A percentile compares a stretch with the other conserved stretches of the same genome.
These are phyloP conservation scores for Rugonectria rugulosa DNA, from an alignment of 2,329 filamentous ascomycete genomes.

Conservation along the genomic window DNA sequence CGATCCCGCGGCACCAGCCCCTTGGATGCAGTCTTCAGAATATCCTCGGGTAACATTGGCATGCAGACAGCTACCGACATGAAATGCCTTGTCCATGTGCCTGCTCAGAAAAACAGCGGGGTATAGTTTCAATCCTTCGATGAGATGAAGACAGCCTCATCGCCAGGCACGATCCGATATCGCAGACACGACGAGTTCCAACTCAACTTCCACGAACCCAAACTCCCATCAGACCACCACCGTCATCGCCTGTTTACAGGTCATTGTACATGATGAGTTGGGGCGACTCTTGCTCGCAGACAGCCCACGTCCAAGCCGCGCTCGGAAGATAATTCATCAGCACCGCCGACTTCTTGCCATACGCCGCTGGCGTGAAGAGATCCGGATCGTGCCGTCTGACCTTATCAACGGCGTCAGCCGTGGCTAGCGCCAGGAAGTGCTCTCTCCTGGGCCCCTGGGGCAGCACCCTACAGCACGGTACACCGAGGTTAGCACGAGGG, in stretches of 20 bases:
- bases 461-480: constrained; percentile 45
- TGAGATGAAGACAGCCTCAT: constrained; percentile 13
- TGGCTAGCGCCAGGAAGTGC: constrained; percentile 66
- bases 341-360: constrained; percentile 42
- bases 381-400: constrained; percentile 40
- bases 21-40: constrained; percentile 3
- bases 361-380: constrained; percentile 49
- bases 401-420: constrained; percentile 61
- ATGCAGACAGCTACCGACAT: constrained; percentile 13
- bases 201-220: background rate
- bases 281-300: constrained; percentile 44
- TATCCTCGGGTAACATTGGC: constrained; percentile 31
- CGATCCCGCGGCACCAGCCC: constrained; percentile 26
- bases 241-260: constrained; percentile 33
- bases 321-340: constrained; percentile 47
- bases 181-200: background rate
- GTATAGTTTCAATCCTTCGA: constrained; percentile 8
- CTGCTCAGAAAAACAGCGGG: constrained; percentile 5
- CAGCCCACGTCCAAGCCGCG: constrained; percentile 49
- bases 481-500: constrained; percentile 26
- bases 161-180: constrained; percentile 22
- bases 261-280: constrained; percentile 48
- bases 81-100: constrained; percentile 21
- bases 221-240: constrained; percentile 11
- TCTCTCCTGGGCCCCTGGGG: constrained; percentile 48